Base-by-base conservation (phyloP, 2,329 filamentous ascomycete genomes). In the Colletotrichum sp. region DNA sequence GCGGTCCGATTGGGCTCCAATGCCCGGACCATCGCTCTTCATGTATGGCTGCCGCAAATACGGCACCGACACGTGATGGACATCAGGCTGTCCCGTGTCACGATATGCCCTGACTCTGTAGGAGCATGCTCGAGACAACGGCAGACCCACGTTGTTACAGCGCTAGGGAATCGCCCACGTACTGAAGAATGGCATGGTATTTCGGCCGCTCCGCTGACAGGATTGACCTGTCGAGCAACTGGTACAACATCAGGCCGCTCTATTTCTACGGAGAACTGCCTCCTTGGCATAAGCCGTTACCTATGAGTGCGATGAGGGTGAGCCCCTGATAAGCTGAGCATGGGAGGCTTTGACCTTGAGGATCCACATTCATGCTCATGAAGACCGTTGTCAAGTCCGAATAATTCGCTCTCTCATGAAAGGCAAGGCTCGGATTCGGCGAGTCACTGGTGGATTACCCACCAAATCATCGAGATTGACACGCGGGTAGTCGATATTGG, bases 371-470 rank as follows among this genome's bases (percentile, higher is more conserved):
- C 71, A 73, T 73, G 71, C 71, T 32, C 25, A 8, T 39, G 12
- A 15, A 13, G 30, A 22, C n/a, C 22, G 30, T 19, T 36, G 7
- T n/a, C 78, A 15, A 89, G 83, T 80, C 89, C 84, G 44, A 34
- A 8, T 9, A n/a, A n/a, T 15, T 39, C 32, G n/a, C 6, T 6
- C 19, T 22, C 15, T 6, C 25, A 19, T 27, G n/a, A 19, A 13
- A 22, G 19, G 15, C 19, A 22, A 16, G 15, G 13, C 25, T 59
- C 16, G 11, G 19, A 12, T 8, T 27, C 13, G 19, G 64, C 55
- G 55, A 66, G 64, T 25, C 19, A 6, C 34, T 29, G 6, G 8
- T 36, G 19, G 5, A 39, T 52, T 25, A 66, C 39, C 64, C 27
- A 30, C 64, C 64, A 11, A 2, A 27, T 12, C 27, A 52, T 66